A percentile compares a stretch with the other conserved stretches of the same genome.
These are phyloP conservation scores for Trypanosoma avium DNA, from an alignment of 208 protist species.

Conservation along the genomic window DNA sequence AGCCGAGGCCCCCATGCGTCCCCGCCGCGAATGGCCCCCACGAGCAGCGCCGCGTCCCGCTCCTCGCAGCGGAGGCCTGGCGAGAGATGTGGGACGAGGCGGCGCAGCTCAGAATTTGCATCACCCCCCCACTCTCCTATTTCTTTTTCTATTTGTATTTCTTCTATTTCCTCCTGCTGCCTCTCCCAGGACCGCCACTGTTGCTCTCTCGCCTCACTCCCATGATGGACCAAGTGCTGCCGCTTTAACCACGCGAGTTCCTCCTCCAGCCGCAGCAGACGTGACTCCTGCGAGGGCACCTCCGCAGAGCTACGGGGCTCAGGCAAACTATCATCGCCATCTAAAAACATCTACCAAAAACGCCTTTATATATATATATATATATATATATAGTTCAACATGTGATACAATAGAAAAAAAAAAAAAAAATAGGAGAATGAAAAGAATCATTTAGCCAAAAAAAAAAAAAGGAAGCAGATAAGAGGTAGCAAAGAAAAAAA, in stretches of 20 bases:
- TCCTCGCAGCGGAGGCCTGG: slow-evolving; percentile 60
- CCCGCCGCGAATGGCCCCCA: slow-evolving; percentile 60
- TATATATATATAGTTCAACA: too few species aligned
- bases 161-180: too few species aligned
- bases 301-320: slow-evolving; percentile 16
- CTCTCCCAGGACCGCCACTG: too few species aligned
- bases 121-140: slow-evolving; percentile 22
- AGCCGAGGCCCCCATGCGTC: slow-evolving; percentile 52
- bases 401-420: slow-evolving; percentile 7
- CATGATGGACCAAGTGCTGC: background rate
- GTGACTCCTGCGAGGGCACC: slow-evolving; percentile 27
- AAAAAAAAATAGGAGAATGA: background rate
- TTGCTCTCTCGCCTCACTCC: too few species aligned
- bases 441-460: slow-evolving; percentile 8
- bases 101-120: slow-evolving; percentile 48
- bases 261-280: slow-evolving; percentile 50
- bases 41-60: slow-evolving; percentile 57
- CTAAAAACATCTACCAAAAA: slow-evolving; percentile 31
- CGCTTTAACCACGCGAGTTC: slow-evolving; percentile 24
- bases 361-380: too few species aligned
- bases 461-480: background rate
- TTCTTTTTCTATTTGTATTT: too few species aligned
- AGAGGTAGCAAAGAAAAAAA: background rate
- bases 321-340: slow-evolving; percentile 50
- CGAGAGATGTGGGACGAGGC: slow-evolving; percentile 73